Evolutionary conservation across 2,329 filamentous ascomycete genomes (phyloP).

Genomic region (Epichloe glyceriae): DNA sequence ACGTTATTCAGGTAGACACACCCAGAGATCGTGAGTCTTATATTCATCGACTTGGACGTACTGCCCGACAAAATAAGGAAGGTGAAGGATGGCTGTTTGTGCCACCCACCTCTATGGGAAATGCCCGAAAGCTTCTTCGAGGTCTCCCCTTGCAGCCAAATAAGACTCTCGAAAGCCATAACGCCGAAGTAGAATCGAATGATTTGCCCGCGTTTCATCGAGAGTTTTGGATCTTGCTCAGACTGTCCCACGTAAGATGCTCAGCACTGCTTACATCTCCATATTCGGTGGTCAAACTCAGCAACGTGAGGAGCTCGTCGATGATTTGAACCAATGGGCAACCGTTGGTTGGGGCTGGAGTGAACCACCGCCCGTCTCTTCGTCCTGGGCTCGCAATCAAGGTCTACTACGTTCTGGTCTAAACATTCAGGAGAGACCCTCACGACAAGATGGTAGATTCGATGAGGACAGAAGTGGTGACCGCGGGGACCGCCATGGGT

Average conservation of each 20-base stretch:
- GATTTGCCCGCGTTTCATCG: slow-evolving; percentile 32
- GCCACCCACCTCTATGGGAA: slow-evolving; percentile 36
- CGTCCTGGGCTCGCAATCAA: slow-evolving; percentile 17
- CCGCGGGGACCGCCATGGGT: slow-evolving; percentile 6
- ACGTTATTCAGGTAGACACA: slow-evolving; percentile 60
- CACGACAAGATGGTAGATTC: slow-evolving; percentile 5
- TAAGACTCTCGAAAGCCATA: slow-evolving; percentile 35
- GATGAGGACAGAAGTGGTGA: slow-evolving; percentile 9
- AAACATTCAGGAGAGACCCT: slow-evolving; percentile 16
- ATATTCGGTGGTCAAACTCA: slow-evolving; percentile 38
- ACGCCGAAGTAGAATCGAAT: slow-evolving; percentile 36
- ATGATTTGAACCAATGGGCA: slow-evolving; percentile 41
- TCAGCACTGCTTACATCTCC: slow-evolving; percentile 38
- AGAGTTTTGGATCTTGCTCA: slow-evolving; percentile 30
- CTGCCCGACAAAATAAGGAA: slow-evolving; percentile 59
- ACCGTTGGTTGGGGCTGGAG: slow-evolving; percentile 37
- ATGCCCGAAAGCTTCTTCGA: slow-evolving; percentile 37
- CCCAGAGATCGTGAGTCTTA: slow-evolving; percentile 57
- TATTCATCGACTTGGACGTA: slow-evolving; percentile 66
- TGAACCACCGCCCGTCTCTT: slow-evolving; percentile 28
- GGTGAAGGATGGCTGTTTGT: slow-evolving; percentile 60
- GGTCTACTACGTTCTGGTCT: slow-evolving; percentile 22
- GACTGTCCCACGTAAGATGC: slow-evolving; percentile 20
- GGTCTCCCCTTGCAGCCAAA: slow-evolving; percentile 49
- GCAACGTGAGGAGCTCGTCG: slow-evolving; percentile 27